phyloP scores from a whole-genome alignment of 2,329 filamentous ascomycete genomes.

The Alternaria postmessia region DNA sequence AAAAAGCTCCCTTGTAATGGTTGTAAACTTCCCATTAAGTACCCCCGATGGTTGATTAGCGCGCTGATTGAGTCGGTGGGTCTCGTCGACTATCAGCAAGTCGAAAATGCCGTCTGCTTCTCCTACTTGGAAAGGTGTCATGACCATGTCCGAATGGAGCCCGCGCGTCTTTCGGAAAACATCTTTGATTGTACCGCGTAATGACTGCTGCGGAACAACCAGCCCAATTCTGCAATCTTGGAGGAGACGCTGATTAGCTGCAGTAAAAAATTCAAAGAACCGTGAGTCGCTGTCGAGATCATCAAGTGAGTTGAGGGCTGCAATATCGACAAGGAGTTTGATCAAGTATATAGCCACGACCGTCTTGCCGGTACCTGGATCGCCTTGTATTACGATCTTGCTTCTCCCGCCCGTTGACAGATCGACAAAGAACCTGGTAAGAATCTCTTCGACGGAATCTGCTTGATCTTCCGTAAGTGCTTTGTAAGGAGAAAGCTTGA shows the following conservation, averaged over 20 bases:
- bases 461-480: no score
- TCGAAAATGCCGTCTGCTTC: not conserved
- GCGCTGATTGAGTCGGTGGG: not conserved
- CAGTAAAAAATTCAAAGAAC: not conserved
- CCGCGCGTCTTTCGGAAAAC: not conserved
- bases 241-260: not conserved
- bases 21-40: not conserved
- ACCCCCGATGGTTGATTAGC: not conserved
- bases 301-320: not conserved
- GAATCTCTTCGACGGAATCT: no score
- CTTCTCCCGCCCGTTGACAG: not conserved
- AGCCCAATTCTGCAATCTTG: not conserved
- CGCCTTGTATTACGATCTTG: not conserved
- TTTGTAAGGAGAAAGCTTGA: no score
- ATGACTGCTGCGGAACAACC: not conserved
- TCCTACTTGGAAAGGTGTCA: not conserved
- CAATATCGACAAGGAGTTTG: not conserved
- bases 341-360: not conserved
- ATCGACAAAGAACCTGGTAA: not conserved
- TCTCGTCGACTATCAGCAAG: not conserved
- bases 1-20: not conserved
- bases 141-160: not conserved
- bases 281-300: not conserved
- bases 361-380: not conserved
- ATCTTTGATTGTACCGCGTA: not conserved